Evolutionary conservation across 1,284 basidiomycete genomes (phyloP), one percentile per base, ranked within the genome.

Genomic region (Hemileia vastatrix): DNA sequence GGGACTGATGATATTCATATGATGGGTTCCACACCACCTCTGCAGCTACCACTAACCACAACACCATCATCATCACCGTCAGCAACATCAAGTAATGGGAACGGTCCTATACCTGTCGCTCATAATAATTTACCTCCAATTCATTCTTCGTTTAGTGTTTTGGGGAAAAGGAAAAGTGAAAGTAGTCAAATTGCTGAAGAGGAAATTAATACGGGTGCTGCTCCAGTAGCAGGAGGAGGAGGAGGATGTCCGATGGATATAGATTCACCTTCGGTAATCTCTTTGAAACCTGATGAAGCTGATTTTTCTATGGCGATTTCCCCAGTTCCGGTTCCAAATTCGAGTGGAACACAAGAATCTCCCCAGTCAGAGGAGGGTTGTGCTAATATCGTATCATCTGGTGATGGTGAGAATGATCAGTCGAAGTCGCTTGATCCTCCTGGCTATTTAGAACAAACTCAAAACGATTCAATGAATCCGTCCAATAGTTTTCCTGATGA

Each of bases 121-220:
- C 70, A 19, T 4, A 52, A 40, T 24, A 78, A 78, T 23, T 77
- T 79, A 1, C 78, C 78, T 40, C 49, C 64, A 40, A 21, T 54
- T 48, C 53, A 60, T 11, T n/a, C 43, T 32, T 64, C 72, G 24
- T 66, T 71, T n/a, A 83, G 83, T 31, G 81, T 89, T 0, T 81
- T 89, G 9, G 87, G 87, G 11, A 90, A 90, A 74, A 81, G 87
- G 19, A 76, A 78, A 44, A 81, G 85, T 21, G 82, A 70, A 24
- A 66, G 59, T 49, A 63, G 40, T 24, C 24, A 24, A 24, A n/a
- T n/a, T n/a, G 36, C 52, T 15, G 65, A 53, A 58, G 64, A 66
- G 59, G 63, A 55, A 6, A 33, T 60, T 40, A 64, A 57, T 18
- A 51, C 55, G 51, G 49, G 40, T 13, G 64, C 54, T 13, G 47